Base-by-base conservation (phyloP, 805 yeast species). In the Clavispora santaluciae region DNA sequence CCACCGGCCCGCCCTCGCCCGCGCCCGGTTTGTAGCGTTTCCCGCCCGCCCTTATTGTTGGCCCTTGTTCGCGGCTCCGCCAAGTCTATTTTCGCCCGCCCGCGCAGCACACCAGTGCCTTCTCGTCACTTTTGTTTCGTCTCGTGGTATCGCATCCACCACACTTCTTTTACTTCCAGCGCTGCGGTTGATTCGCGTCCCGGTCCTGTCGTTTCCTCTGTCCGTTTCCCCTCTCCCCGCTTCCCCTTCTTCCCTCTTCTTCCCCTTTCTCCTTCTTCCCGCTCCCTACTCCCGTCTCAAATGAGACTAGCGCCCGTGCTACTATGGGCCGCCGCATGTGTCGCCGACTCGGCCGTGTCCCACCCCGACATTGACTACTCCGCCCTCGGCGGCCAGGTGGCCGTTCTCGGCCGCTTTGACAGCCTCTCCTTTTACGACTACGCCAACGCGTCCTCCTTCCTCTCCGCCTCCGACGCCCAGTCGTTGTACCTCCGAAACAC, bases 381-480 rank as follows among this genome's bases (percentile, higher is more conserved):
- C n/a, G 42, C 38, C 36, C 34, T 46, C 11, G 55, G 55, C 36
- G 54, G 54, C 22, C 35, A 22, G 22, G 39, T 51, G 11, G 45
- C 41, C 15, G 38, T 51, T 5, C 40, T 51, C 33, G 55, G 55
- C 20, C 39, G 33, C n/a, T 51, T 36, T 22, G 50, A 45, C 33
- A 50, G 49, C 33, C 41, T 50, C 18, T 48, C 52, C 10, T 48
- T 48, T 36, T 51, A 49, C 44, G 30, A 39, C 28, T 37, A 38
- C 22, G 41, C 16, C 30, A 50, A 50, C 40, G 52, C 44, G n/a
- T 45, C 51, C 21, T n/a, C 50, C 26, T 49, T 47, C 23, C 37
- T 39, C n/a, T 38, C 44, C 21, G 18, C 42, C 23, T 28, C 20
- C 20, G 41, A 43, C 24, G 17, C 41, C 34, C 44, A 39, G 44